phyloP scores from a whole-genome alignment of 495 filamentous ascomycete genomes.

The Cercophora newfieldiana region DNA sequence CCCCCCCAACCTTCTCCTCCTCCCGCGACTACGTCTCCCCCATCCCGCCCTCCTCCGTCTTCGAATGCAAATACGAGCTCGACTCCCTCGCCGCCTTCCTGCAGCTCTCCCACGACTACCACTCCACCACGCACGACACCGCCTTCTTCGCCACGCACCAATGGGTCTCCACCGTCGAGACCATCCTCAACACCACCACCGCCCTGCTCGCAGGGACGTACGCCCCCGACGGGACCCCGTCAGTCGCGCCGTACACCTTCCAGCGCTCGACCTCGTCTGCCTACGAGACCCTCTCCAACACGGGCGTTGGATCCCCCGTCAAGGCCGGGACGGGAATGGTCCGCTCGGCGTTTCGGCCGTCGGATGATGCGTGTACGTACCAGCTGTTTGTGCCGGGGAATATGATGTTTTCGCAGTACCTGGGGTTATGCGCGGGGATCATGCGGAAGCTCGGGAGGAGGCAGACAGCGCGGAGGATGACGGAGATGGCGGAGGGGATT shows the following conservation, averaged over 20 bases:
- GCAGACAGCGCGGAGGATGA: constrained; percentile 42
- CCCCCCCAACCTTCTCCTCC: constrained; percentile 40
- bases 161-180: constrained; percentile 35
- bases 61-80: constrained; percentile 64
- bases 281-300: constrained; percentile 61
- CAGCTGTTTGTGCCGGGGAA: constrained; percentile 65
- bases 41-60: constrained; percentile 33
- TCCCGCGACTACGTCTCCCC: constrained; percentile 24
- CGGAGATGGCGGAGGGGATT: constrained; percentile 45
- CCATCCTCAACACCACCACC: constrained; percentile 51
- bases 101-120: constrained; percentile 59
- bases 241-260: constrained; percentile 57
- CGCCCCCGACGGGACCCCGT: constrained; percentile 52
- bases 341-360: constrained; percentile 60
- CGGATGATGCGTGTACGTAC: constrained; percentile 60
- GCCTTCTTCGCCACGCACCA: constrained; percentile 56
- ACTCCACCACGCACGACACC: constrained; percentile 55
- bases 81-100: constrained; percentile 67
- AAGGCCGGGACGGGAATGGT: constrained; percentile 57
- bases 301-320: constrained; percentile 32
- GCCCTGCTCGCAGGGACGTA: constrained; percentile 60
- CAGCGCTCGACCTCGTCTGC: constrained; percentile 50
- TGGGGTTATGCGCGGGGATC: constrained; percentile 50
- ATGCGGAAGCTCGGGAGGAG: constrained; percentile 43
- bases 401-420: constrained; percentile 66